Base-by-base conservation (phyloP, 148 eudicot species). In the Dianthus caryophyllus region DNA sequence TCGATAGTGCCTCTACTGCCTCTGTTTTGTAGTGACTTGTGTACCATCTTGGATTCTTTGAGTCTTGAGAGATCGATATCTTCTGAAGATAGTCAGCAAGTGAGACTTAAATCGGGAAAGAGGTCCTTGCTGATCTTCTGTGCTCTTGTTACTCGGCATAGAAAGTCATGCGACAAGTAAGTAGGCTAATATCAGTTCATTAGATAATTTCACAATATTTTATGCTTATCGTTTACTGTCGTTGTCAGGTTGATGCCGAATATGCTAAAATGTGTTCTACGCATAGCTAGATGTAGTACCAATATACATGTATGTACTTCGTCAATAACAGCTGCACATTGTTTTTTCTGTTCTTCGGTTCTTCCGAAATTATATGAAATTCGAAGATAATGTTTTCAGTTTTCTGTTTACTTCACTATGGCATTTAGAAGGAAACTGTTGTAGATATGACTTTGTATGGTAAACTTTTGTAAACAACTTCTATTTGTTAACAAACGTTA, bases 161-260 rank as follows among this genome's bases (percentile, higher is more conserved):
- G 96, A 66, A 88, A 86, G 77, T 81, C 82, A 58, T 78, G 85
- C 54, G 96, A 88, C 49, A 86, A 82, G 95, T 88, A 85, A 82
- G 82, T 76, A 69, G 67, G 13, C 54, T 52, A 13, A 50, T 48
- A 62, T 30, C 26, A 17, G 12, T 66, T 14, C 9, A 48, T 68
- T 53, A 46, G 9, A 14, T 25, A 47, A n/a, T 39, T 50, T 67
- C 52, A 17, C 47, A 50, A 58, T 33, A 63, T 57, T 52, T 44
- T 73, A 47, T 61, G 27, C 26, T 29, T 53, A 68, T 76, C 38
- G 50, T 27, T 49, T 43, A 67, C 25, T 67, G 52, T 27, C 59
- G n/a, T 73, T 78, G 59, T 67, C 83, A 88, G 95, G 77, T 75
- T 88, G 80, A 84, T 88, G 96, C 88, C 87, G 38, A 77, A 79